Conservation (phyloP, 129 eudicot species). For the Arctium lappa region DNA sequence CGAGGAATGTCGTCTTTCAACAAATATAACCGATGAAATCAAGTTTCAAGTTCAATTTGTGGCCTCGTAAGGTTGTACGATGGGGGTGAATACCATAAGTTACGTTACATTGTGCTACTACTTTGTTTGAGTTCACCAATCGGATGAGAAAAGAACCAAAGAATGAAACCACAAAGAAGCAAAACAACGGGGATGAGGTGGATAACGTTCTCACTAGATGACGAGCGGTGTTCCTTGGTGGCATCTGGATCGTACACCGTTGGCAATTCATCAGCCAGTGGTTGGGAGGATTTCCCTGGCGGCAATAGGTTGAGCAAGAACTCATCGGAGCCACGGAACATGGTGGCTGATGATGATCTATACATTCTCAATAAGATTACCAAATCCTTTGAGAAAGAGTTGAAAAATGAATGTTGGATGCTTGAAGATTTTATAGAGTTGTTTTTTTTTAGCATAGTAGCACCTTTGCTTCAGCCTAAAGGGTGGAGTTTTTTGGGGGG, state of each 20-base stretch:
- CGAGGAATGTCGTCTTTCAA: too few relatives aligned
- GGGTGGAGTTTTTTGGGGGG: neutral
- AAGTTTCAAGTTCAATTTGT: too few relatives aligned
- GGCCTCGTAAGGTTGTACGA: too few relatives aligned
- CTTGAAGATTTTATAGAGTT: constrained; percentile 19
- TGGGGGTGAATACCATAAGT: neutral
- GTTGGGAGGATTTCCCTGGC: constrained; percentile 30
- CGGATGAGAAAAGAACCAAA: constrained; percentile 60
- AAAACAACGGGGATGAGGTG: constrained; percentile 61
- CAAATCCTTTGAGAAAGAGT: neutral
- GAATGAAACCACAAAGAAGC: constrained; percentile 51
- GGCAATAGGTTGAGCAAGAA: constrained; percentile 35
- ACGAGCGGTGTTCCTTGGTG: constrained; percentile 37
- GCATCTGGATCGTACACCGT: constrained; percentile 25
- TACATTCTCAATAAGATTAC: constrained; percentile 18
- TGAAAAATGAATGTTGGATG: neutral
- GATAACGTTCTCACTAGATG: constrained; percentile 40
- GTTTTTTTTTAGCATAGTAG: neutral
- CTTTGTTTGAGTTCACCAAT: neutral
- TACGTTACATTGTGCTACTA: neutral
- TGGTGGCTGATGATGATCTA: constrained; percentile 50
- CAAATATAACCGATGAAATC: too few relatives aligned
- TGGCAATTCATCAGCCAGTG: constrained; percentile 17
- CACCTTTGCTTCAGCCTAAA: constrained; percentile 33
- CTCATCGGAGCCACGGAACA: constrained; percentile 47